phyloP scores from a whole-genome alignment of 176 grass and related monocot genomes.

The Avena atlantica region DNA sequence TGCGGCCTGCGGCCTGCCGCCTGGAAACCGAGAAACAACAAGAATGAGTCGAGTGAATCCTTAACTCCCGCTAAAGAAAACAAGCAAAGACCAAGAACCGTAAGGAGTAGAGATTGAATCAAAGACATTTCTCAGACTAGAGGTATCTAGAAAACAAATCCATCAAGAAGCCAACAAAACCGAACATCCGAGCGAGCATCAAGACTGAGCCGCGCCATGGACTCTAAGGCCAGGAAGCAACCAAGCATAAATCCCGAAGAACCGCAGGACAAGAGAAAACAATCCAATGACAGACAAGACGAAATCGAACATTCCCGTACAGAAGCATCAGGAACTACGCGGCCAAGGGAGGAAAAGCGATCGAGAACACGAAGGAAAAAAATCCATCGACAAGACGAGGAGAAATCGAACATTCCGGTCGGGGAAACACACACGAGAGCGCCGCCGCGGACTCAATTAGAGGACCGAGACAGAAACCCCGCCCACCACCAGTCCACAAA shows the following conservation, averaged over 20 bases:
- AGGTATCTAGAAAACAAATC: background rate
- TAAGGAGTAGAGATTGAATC: background rate
- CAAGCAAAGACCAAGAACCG: constrained; percentile 4
- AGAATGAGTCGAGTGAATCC: background rate
- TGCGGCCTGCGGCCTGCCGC: background rate
- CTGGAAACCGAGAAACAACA: background rate
- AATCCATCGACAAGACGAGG: background rate
- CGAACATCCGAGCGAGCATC: background rate
- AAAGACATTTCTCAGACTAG: background rate
- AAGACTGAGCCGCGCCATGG: background rate
- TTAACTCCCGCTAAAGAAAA: background rate
- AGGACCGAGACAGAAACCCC: background rate
- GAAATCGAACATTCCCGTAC: background rate
- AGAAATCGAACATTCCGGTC: background rate
- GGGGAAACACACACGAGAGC: background rate
- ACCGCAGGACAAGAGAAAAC: background rate
- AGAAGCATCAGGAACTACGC: background rate
- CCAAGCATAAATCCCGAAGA: background rate
- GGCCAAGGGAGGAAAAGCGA: background rate
- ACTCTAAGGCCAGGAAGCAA: background rate
- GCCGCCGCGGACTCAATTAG: background rate
- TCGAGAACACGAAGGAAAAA: background rate
- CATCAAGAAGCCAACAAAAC: background rate
- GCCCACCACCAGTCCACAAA: background rate
- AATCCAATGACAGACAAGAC: background rate